These are phyloP conservation scores for Tuber calosporum DNA, from an alignment of 495 filamentous ascomycete species.

Conservation along the genomic window DNA sequence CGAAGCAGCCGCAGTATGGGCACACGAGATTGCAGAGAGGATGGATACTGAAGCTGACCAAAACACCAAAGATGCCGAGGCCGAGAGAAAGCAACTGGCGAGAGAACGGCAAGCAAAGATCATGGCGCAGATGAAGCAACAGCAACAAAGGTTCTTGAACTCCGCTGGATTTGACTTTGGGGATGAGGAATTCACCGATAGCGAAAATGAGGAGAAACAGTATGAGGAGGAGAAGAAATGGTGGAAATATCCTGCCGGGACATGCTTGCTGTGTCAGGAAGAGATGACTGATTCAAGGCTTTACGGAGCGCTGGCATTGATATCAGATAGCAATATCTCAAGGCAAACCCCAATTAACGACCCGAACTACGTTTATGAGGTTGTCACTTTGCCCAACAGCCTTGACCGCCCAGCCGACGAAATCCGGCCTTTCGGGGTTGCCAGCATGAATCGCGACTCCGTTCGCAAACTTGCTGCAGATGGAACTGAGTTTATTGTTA, in stretches of 20 bases:
- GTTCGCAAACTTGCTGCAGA: constrained; percentile 67
- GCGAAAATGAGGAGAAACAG: constrained; percentile 59
- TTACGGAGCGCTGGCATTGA: constrained; percentile 83
- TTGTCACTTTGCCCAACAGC: constrained; percentile 63
- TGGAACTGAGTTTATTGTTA: constrained; percentile 61
- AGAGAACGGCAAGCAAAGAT: constrained; percentile 80
- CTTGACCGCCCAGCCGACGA: constrained; percentile 75
- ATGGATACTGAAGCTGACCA: constrained; percentile 43
- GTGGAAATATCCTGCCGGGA: constrained; percentile 91
- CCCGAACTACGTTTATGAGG: constrained; percentile 76
- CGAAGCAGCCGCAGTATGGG: constrained; percentile 50
- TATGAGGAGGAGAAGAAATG: constrained; percentile 57
- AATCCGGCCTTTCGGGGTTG: constrained; percentile 81
- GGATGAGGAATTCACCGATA: constrained; percentile 74
- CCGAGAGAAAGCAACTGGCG: constrained; percentile 80
- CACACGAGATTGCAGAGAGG: constrained; percentile 32
- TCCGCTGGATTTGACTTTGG: constrained; percentile 55
- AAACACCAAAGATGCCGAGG: constrained; percentile 51
- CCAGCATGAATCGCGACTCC: constrained; percentile 69
- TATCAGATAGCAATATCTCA: constrained; percentile 79
- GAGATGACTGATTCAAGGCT: constrained; percentile 82
- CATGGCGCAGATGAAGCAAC: constrained; percentile 94
- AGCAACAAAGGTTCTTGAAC: constrained; percentile 87
- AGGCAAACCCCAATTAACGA: constrained; percentile 77
- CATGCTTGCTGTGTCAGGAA: constrained; percentile 93